A percentile compares a stretch with the other conserved stretches of the same genome.
phyloP scores from a whole-genome alignment of 331 rosid species.

The Arachis monticola region DNA sequence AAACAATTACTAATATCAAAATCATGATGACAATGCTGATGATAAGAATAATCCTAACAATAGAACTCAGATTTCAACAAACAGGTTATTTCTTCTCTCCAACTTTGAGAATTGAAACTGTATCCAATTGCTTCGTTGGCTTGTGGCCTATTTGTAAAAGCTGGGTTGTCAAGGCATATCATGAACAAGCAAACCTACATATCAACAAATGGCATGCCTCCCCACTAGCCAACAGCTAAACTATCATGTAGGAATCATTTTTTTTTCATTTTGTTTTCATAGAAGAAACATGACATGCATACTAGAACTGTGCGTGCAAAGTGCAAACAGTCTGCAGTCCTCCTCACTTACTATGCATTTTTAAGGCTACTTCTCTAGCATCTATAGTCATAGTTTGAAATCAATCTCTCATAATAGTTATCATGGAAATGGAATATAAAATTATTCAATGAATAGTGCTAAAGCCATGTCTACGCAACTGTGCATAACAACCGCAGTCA shows the following conservation, averaged over 20 bases:
- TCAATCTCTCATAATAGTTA: not conserved
- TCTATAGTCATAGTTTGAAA: conserved; percentile 22
- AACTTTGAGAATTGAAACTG: conserved; percentile 24
- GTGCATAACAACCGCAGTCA: not conserved
- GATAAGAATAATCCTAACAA: too few species aligned
- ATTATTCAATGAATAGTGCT: conserved; percentile 6
- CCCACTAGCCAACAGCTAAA: not conserved
- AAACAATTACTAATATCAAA: not conserved
- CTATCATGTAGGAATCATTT: not conserved
- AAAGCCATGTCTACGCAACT: conserved; percentile 9
- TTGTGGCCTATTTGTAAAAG: conserved; percentile 16
- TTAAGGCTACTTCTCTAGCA: not conserved
- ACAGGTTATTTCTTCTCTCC: not conserved
- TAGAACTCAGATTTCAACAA: conserved; percentile 4
- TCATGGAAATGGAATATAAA: conserved; percentile 2
- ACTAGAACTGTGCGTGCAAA: not conserved
- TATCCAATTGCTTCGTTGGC: not conserved
- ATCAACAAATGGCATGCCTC: not conserved
- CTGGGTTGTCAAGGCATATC: conserved; percentile 5
- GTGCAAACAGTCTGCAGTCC: not conserved
- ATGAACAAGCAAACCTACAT: not conserved
- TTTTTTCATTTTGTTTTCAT: not conserved
- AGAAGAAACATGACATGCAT: not conserved
- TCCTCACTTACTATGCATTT: too few species aligned
- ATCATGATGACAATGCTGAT: too few species aligned